These are phyloP conservation scores for Streptanthus diversifolius DNA, from an alignment of 345 rosid species.

Conservation along the genomic window DNA sequence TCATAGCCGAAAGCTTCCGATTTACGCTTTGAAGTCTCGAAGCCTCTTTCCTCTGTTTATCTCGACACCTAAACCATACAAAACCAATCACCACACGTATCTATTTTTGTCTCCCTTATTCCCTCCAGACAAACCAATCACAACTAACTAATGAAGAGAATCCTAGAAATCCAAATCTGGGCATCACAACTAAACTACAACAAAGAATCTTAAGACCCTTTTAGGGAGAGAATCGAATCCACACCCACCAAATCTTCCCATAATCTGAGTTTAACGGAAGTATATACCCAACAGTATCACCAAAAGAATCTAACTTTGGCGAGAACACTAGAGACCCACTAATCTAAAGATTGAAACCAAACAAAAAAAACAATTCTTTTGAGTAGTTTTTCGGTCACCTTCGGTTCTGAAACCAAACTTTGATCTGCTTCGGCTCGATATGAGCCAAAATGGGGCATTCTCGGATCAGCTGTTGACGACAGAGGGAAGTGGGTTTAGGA, in stretches of 20 bases:
- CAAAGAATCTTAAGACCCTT: not conserved
- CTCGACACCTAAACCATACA: conserved; percentile 68
- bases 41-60: conserved; percentile 96
- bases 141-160: not conserved
- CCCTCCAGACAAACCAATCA: not conserved
- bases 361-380: not conserved
- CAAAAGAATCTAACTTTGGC: not conserved
- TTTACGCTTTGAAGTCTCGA: conserved; percentile 92
- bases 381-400: conserved; percentile 41
- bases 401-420: conserved; percentile 99
- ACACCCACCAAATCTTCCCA: not conserved
- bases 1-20: conserved; percentile 90
- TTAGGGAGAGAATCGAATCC: not conserved
- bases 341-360: not conserved
- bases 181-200: not conserved
- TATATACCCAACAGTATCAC: not conserved
- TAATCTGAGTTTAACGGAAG: not conserved
- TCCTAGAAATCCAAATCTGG: not conserved
- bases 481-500: conserved; percentile 90
- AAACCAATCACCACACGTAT: not conserved
- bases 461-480: conserved; percentile 89
- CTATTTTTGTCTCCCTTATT: not conserved
- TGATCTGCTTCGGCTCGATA: conserved; percentile 98
- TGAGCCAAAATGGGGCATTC: conserved; percentile 87
- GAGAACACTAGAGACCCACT: not conserved